These are phyloP conservation scores for Aspergillus pseudoterreus DNA, from an alignment of 2,329 filamentous ascomycete species.

Conservation along the genomic window DNA sequence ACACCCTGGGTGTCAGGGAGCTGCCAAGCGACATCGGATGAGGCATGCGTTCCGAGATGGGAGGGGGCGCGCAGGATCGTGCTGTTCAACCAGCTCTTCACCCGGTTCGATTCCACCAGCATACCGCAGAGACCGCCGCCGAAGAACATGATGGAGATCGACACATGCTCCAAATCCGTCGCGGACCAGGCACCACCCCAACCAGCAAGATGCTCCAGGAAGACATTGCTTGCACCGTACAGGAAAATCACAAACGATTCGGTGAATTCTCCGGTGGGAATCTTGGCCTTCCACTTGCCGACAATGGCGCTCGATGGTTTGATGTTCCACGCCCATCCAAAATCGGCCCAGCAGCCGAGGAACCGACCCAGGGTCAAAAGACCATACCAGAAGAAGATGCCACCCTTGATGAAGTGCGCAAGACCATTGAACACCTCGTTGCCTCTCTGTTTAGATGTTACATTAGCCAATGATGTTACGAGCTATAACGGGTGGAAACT, in stretches of 20 bases:
- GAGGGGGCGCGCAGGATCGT: slow-evolving; percentile 42
- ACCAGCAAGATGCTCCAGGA: slow-evolving; percentile 79
- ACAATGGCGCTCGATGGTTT: slow-evolving; percentile 59
- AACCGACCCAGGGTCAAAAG: slow-evolving; percentile 82
- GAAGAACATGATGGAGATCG: slow-evolving; percentile 90
- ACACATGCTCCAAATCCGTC: slow-evolving; percentile 84
- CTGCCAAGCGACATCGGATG: slow-evolving; percentile 50
- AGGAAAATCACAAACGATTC: slow-evolving; percentile 88
- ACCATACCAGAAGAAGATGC: slow-evolving; percentile 92
- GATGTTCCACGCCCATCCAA: slow-evolving; percentile 95
- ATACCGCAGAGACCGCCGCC: slow-evolving; percentile 85
- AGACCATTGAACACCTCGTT: slow-evolving; percentile 73
- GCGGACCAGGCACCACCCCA: slow-evolving; percentile 70
- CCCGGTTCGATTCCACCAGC: slow-evolving; percentile 71
- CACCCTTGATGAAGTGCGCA: slow-evolving; percentile 91
- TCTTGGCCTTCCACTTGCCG: slow-evolving; percentile 57
- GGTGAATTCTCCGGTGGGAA: slow-evolving; percentile 79
- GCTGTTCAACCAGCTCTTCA: slow-evolving; percentile 58
- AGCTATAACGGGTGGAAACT: slow-evolving; percentile 37
- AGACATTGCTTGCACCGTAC: slow-evolving; percentile 86
- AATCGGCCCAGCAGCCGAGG: slow-evolving; percentile 83
- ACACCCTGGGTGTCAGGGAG: slow-evolving; percentile 66
- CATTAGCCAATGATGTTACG: slow-evolving; percentile 8
- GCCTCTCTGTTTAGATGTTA: slow-evolving; percentile 53
- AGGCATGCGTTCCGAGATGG: slow-evolving; percentile 29